Base-by-base conservation (phyloP, 768 basidiomycete species). In the Termitomyces sp. region DNA sequence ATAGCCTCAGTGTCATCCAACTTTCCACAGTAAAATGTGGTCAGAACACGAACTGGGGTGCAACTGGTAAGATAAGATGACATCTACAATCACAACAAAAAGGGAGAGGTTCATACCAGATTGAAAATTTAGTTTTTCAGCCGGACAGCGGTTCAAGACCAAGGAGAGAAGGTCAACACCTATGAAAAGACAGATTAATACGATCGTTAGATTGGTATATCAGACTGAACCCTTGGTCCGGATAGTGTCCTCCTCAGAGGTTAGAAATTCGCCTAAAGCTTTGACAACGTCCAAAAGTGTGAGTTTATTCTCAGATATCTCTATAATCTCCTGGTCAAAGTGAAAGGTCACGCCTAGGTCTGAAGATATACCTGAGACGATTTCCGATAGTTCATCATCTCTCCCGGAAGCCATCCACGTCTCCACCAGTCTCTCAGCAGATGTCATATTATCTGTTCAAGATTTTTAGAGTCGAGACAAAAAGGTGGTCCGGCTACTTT, bases 1-100 rank as follows among this genome's bases (percentile, higher is more conserved):
- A 95, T 81, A 8, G 91, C 90, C 63, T 92, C 87, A 4, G 82
- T 81, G 66, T 97, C 94, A 58, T 91, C 90, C 53, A 97, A 74
- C 72, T 96, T 97, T 55, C 84, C 86, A 64, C 84, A 83, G 67
- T 87, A 94, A 76, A 98, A 99, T 2, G 79, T 73, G 0, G 85
- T 82, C 57, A 99, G 78, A 13, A 94, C 92, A 61, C 84, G 85
- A 59, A 88, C 97, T 98, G 63, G 30, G 24, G 40, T 46, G 53
- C 52, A 35, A 44, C 46, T 55, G 51, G 60, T 50, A 52, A 42
- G 45, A 44, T 54, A 63, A 52, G 52, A 65, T 38, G 55, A 36
- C 14, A 32, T 55, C 43, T 45, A 50, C 36, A 7, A 43, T 51
- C 28, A 24, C 20, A 46, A 28, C 32, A 44, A 33, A 1, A 20